Conservation (phyloP, 352 stramenopile species). For the Phytophthora citrophthora region DNA sequence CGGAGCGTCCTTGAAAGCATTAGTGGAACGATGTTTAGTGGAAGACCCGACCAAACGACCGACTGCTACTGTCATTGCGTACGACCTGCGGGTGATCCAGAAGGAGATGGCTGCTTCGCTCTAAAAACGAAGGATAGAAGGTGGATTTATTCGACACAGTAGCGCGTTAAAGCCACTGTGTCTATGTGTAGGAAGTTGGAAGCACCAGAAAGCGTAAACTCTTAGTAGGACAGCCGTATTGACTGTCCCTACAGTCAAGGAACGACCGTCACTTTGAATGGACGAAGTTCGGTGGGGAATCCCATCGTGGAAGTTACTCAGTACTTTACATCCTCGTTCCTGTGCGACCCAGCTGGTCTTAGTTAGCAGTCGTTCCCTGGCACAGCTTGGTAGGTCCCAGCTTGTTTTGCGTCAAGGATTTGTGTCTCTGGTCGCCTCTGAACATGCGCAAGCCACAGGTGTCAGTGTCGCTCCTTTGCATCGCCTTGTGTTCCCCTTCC, state of each 20-base stretch:
- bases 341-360: slow-evolving; percentile 15
- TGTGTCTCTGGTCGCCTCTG: slow-evolving; percentile 1
- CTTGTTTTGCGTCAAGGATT: slow-evolving; percentile 36
- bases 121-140: not conserved
- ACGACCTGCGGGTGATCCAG: slow-evolving; percentile 30
- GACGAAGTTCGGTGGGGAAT: not conserved
- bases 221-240: no score
- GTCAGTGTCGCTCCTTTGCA: slow-evolving; percentile 21
- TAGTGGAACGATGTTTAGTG: slow-evolving; percentile 23
- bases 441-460: not conserved
- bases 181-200: slow-evolving; percentile 7
- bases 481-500: not conserved
- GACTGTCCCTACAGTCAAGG: no score
- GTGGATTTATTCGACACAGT: slow-evolving; percentile 20
- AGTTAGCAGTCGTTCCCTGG: slow-evolving; percentile 14
- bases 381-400: slow-evolving; percentile 19
- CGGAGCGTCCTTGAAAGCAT: slow-evolving; percentile 6
- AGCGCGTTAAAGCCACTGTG: not conserved
- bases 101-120: slow-evolving; percentile 34
- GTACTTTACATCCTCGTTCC: slow-evolving; percentile 27
- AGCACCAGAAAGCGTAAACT: no score
- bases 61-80: slow-evolving; percentile 26
- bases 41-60: slow-evolving; percentile 23
- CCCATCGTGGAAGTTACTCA: slow-evolving; percentile 7
- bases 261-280: not conserved